Percentiles rank a stretch among this genome's conserved stretches.
Evolutionary conservation across 352 stramenopile genomes (phyloP).

Genomic region (Blastocystis sp.): DNA sequence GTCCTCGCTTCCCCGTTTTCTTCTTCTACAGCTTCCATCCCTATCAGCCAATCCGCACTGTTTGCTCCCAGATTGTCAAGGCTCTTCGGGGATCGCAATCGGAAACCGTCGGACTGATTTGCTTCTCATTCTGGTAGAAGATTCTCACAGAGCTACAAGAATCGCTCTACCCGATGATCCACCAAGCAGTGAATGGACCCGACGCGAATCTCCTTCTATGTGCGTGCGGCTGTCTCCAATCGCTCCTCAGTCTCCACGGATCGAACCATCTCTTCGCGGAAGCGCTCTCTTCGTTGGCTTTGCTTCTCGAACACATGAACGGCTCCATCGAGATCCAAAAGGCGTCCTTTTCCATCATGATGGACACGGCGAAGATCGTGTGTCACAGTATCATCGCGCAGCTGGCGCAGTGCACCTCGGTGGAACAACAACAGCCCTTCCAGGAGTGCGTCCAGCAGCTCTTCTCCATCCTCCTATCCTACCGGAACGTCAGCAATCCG

Average conservation of each 20-base stretch:
- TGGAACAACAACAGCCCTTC: not conserved
- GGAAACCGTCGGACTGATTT: not conserved
- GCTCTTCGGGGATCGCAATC: not conserved
- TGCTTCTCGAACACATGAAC: not conserved
- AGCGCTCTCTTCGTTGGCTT: not conserved
- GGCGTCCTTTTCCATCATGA: not conserved
- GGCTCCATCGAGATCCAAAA: not conserved
- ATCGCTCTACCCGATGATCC: not conserved
- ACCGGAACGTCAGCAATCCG: not conserved
- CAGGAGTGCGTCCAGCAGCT: not conserved
- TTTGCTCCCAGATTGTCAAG: conserved; percentile 5
- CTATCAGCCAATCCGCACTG: not conserved
- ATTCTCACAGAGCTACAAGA: not conserved
- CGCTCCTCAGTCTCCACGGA: not conserved
- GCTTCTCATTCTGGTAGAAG: not conserved
- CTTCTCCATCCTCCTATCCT: not conserved
- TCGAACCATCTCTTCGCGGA: not conserved
- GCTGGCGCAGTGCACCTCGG: not conserved
- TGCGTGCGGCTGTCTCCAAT: not conserved
- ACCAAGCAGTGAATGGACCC: not conserved
- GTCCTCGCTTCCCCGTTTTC: not conserved
- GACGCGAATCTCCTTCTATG: conserved; percentile 7
- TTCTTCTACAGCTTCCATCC: conserved; percentile 49
- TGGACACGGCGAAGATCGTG: not conserved
- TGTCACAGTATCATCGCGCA: not conserved